Conservation (phyloP, 495 filamentous ascomycete genomes). For the Aspergillus cristatus region DNA sequence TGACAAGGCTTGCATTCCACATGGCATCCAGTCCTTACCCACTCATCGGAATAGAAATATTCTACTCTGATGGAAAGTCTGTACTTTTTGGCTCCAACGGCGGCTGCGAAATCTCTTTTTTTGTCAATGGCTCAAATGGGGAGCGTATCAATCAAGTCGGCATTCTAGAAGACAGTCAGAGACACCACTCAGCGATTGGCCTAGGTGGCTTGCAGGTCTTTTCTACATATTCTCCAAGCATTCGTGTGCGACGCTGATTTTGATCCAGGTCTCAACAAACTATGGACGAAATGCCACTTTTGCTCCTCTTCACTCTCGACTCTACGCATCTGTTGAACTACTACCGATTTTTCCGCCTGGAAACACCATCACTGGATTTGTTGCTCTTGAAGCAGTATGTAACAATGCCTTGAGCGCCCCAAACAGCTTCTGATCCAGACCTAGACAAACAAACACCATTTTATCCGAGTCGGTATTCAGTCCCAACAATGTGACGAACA, state of each 20-base stretch:
- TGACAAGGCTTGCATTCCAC: slow-evolving; percentile 8
- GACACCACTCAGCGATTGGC: background rate
- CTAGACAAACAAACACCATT: background rate
- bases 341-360: slow-evolving; percentile 2
- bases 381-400: slow-evolving; percentile 2
- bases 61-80: slow-evolving; percentile 3
- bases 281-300: slow-evolving; percentile 6
- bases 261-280: slow-evolving; percentile 8
- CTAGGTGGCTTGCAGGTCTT: slow-evolving; percentile 7
- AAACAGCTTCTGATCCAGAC: background rate
- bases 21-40: slow-evolving; percentile 5
- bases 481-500: slow-evolving; percentile 4
- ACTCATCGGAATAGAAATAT: slow-evolving; percentile 5
- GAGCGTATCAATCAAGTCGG: slow-evolving; percentile 9
- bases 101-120: slow-evolving; percentile 6
- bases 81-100: slow-evolving; percentile 4
- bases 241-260: slow-evolving; percentile 4
- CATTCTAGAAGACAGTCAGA: slow-evolving; percentile 3
- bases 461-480: slow-evolving; percentile 7
- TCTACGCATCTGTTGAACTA: background rate
- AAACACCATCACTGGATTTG: slow-evolving; percentile 6
- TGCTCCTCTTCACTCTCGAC: slow-evolving; percentile 2
- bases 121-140: slow-evolving; percentile 5
- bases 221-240: slow-evolving; percentile 4
- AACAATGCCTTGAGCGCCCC: background rate